phyloP scores from a whole-genome alignment of 345 rosid genomes.

The Salix udensis region DNA sequence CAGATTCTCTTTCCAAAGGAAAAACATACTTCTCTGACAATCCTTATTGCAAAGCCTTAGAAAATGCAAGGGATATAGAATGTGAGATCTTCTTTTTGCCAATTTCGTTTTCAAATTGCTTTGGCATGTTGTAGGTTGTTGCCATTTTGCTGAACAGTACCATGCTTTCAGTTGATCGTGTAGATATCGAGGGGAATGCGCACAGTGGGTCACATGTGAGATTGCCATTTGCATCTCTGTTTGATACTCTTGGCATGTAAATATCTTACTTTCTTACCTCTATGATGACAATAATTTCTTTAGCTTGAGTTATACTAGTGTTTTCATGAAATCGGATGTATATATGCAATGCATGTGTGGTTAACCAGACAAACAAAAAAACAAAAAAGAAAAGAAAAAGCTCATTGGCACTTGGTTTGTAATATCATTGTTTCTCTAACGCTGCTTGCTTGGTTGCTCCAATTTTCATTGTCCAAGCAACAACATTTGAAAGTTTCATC shows the following conservation, averaged over 20 bases:
- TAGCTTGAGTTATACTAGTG: background rate
- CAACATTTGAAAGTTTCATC: background rate
- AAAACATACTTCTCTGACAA: constrained; percentile 53
- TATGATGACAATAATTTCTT: background rate
- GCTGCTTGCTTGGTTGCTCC: background rate
- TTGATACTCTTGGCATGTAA: constrained; percentile 93
- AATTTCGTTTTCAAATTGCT: background rate
- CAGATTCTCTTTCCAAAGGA: constrained; percentile 57
- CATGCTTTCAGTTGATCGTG: constrained; percentile 67
- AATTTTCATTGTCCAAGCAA: background rate
- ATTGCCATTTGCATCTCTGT: constrained; percentile 82
- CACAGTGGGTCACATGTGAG: constrained; percentile 55
- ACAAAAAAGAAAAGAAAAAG: no score
- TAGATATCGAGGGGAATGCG: constrained; percentile 76
- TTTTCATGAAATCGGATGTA: background rate
- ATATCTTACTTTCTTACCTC: constrained; percentile 19
- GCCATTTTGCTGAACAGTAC: constrained; percentile 6
- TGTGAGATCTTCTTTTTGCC: constrained; percentile 43
- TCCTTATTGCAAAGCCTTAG: constrained; percentile 79
- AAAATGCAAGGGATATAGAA: constrained; percentile 83
- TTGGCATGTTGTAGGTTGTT: background rate
- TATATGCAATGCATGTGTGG: background rate
- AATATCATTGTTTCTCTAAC: background rate
- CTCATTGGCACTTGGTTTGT: background rate
- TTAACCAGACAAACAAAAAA: background rate